phyloP scores from a whole-genome alignment of 2,329 filamentous ascomycete genomes.

The Neurospora crassa region DNA sequence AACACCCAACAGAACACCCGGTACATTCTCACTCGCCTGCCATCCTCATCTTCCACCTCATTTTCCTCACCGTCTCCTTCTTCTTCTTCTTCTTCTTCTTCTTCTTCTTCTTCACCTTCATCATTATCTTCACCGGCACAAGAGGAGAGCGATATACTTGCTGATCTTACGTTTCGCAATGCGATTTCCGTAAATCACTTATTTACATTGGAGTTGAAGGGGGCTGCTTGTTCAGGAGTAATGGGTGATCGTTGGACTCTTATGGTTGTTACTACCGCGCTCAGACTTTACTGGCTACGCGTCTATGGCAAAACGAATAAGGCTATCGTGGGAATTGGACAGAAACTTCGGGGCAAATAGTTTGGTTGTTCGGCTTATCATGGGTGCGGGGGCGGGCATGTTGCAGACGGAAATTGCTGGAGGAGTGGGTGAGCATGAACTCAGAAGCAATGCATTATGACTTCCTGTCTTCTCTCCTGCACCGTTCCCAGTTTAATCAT shows the following conservation, averaged over 20 bases:
- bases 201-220: conserved; percentile 6
- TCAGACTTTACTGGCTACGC: conserved; percentile 5
- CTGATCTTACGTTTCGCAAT: conserved; percentile 2
- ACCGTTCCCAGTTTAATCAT: too few relatives aligned
- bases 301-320: conserved; percentile 4
- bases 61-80: too few relatives aligned
- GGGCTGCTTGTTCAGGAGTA: conserved; percentile 4
- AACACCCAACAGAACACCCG: background rate
- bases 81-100: too few relatives aligned
- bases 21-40: background rate
- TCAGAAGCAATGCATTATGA: too few relatives aligned
- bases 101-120: background rate
- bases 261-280: conserved; percentile 5
- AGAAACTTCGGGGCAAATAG: conserved; percentile 3
- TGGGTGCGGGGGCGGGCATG: too few relatives aligned
- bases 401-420: too few relatives aligned
- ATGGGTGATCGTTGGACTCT: conserved; percentile 9
- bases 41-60: background rate
- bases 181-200: background rate
- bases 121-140: background rate
- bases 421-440: too few relatives aligned
- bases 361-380: background rate
- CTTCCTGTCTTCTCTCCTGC: too few relatives aligned
- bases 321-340: background rate
- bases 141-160: background rate